Percentiles rank a stretch among this genome's conserved stretches.
These are phyloP conservation scores for Lyophyllum decastes DNA, from an alignment of 768 basidiomycete species.

Conservation along the genomic window DNA sequence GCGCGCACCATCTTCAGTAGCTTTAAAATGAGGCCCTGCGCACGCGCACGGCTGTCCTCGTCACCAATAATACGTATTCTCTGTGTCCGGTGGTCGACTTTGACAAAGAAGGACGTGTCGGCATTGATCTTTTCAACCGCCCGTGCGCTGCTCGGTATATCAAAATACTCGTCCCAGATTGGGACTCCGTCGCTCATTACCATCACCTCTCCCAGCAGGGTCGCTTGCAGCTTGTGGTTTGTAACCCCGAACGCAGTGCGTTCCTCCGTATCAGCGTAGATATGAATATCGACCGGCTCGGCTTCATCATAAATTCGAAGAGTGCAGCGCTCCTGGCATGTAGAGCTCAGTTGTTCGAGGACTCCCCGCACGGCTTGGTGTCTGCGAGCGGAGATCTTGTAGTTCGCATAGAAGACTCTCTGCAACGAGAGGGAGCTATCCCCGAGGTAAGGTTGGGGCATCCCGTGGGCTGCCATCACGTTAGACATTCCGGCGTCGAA, in stretches of 20 bases:
- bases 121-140: constrained; percentile 38
- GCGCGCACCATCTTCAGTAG: constrained; percentile 40
- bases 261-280: constrained; percentile 36
- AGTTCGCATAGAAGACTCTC: constrained; percentile 40
- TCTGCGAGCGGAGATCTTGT: constrained; percentile 32
- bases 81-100: constrained; percentile 38
- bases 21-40: constrained; percentile 30
- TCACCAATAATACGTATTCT: constrained; percentile 43
- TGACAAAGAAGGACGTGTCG: constrained; percentile 35
- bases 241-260: constrained; percentile 32
- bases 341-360: constrained; percentile 32
- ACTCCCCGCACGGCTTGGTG: constrained; percentile 37
- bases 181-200: constrained; percentile 28
- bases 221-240: constrained; percentile 36
- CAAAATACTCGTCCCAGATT: constrained; percentile 53
- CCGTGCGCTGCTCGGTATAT: constrained; percentile 37
- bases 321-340: constrained; percentile 27
- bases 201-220: constrained; percentile 38
- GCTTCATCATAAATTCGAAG: constrained; percentile 31
- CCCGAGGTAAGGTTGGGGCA: constrained; percentile 38
- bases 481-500: constrained; percentile 33
- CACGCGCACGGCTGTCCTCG: constrained; percentile 27
- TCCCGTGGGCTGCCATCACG: constrained; percentile 27
- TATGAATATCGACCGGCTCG: constrained; percentile 36
- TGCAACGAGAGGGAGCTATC: constrained; percentile 37